These are phyloP conservation scores for Ceratobasidium sp. DNA, from an alignment of 1,284 basidiomycete species.

Conservation along the genomic window DNA sequence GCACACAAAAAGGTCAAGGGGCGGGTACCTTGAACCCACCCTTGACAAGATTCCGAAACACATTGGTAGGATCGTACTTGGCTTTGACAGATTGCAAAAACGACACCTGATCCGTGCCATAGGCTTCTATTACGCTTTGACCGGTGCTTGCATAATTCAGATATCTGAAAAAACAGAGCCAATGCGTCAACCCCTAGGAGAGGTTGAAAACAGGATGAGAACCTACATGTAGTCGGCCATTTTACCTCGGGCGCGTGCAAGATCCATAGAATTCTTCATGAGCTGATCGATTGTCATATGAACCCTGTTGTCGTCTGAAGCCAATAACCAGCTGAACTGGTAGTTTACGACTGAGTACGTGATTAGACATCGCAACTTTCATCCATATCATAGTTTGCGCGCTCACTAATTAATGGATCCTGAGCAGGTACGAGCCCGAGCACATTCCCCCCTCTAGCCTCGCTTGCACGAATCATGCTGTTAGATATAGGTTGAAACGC, in stretches of 20 bases:
- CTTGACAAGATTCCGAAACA: neutral
- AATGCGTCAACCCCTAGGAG: no score
- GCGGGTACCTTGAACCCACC: constrained; percentile 25
- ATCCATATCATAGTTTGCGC: no score
- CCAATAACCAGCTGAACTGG: constrained; percentile 20
- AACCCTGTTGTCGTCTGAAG: constrained; percentile 5
- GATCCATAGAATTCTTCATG: constrained; percentile 5
- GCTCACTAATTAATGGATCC: constrained; percentile 16
- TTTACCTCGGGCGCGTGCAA: constrained; percentile 2
- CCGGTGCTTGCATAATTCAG: constrained; percentile 24
- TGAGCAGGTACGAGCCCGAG: neutral
- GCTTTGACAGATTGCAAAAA: constrained; percentile 11
- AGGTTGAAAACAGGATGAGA: neutral
- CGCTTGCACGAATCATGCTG: constrained; percentile 32
- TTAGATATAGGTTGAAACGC: constrained; percentile 26
- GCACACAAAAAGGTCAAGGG: no score
- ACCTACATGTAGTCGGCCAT: constrained; percentile 16
- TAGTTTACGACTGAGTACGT: constrained; percentile 18
- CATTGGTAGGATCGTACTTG: constrained; percentile 9
- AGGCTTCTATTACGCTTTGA: constrained; percentile 7
- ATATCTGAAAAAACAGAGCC: neutral
- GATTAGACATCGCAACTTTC: neutral
- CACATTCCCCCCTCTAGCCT: constrained; percentile 20
- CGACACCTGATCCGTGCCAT: constrained; percentile 6
- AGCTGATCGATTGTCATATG: constrained; percentile 5